phyloP scores from a whole-genome alignment of 495 filamentous ascomycete genomes.

The Xylaria palmicola region DNA sequence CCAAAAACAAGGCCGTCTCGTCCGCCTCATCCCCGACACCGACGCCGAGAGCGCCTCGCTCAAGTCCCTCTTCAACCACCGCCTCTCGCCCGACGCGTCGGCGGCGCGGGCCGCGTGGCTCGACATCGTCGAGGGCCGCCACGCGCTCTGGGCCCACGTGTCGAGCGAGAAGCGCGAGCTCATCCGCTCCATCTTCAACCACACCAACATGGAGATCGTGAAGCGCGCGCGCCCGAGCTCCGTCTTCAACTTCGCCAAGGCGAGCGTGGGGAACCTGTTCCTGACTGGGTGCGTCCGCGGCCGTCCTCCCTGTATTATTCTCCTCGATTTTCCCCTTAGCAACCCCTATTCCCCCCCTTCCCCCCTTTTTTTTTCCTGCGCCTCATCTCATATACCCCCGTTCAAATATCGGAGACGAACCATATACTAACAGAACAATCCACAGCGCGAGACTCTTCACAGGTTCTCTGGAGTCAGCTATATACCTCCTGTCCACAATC shows the following conservation, averaged over 20 bases:
- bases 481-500: slow-evolving; percentile 79
- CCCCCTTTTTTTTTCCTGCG: too few species aligned
- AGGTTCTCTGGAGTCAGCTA: slow-evolving; percentile 76
- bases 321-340: neutral
- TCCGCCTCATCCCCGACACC: slow-evolving; percentile 82
- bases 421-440: too few species aligned
- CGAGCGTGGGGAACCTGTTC: slow-evolving; percentile 92
- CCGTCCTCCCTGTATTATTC: neutral
- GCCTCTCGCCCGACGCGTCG: slow-evolving; percentile 59
- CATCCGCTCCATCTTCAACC: slow-evolving; percentile 85
- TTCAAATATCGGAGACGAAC: too few species aligned
- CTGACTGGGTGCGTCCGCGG: slow-evolving; percentile 67
- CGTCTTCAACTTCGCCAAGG: slow-evolving; percentile 83
- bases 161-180: slow-evolving; percentile 85
- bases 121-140: slow-evolving; percentile 81
- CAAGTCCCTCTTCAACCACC: slow-evolving; percentile 80
- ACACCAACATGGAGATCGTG: slow-evolving; percentile 85
- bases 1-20: slow-evolving; percentile 74
- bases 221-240: slow-evolving; percentile 76
- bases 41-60: slow-evolving; percentile 69
- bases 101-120: slow-evolving; percentile 72
- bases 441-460: slow-evolving; percentile 75
- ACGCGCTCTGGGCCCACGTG: slow-evolving; percentile 71
- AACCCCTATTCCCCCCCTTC: slow-evolving; percentile 19
- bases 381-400: too few species aligned